A percentile compares a stretch with the other conserved stretches of the same genome.
phyloP scores from a whole-genome alignment of 805 yeast species.

The Candida qinlingensis region DNA sequence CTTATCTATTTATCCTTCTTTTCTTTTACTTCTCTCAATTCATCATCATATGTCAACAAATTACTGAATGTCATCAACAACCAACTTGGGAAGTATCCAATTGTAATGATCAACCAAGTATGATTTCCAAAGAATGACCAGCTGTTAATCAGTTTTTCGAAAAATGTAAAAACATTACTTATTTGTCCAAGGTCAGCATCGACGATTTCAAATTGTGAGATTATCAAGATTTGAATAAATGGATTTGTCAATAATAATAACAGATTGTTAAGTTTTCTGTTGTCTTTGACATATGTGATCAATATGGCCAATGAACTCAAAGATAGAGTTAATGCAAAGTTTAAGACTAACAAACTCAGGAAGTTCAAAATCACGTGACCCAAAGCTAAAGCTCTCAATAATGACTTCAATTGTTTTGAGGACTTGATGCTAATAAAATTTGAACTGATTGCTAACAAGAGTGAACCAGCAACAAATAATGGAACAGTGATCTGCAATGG shows the following conservation, averaged over 20 bases:
- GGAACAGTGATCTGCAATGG: conserved; percentile 12
- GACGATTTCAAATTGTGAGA: conserved; percentile 25
- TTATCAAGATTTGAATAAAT: conserved; percentile 31
- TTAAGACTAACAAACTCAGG: conserved; percentile 70
- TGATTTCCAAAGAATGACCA: conserved; percentile 72
- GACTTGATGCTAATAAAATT: conserved; percentile 9
- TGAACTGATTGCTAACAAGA: conserved; percentile 19
- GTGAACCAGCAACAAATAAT: conserved; percentile 14
- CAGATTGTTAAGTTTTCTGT: conserved; percentile 24
- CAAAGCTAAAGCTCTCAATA: conserved; percentile 41
- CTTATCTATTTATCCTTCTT: conserved; percentile 7
- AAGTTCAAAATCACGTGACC: conserved; percentile 63
- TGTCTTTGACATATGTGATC: conserved; percentile 46
- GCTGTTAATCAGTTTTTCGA: conserved; percentile 51
- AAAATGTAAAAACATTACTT: conserved; percentile 20
- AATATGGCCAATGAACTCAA: conserved; percentile 75
- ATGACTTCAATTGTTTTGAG: conserved; percentile 13
- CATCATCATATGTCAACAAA: conserved; percentile 1
- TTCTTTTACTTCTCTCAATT: neutral
- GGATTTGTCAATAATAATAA: conserved; percentile 50
- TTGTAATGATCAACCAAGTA: conserved; percentile 73
- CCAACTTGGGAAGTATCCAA: conserved; percentile 89
- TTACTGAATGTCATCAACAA: conserved; percentile 31
- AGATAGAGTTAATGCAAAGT: conserved; percentile 73
- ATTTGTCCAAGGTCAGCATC: conserved; percentile 15